phyloP scores from a whole-genome alignment of 1,139 yeast genomes.

The Kodamaea plutei region DNA sequence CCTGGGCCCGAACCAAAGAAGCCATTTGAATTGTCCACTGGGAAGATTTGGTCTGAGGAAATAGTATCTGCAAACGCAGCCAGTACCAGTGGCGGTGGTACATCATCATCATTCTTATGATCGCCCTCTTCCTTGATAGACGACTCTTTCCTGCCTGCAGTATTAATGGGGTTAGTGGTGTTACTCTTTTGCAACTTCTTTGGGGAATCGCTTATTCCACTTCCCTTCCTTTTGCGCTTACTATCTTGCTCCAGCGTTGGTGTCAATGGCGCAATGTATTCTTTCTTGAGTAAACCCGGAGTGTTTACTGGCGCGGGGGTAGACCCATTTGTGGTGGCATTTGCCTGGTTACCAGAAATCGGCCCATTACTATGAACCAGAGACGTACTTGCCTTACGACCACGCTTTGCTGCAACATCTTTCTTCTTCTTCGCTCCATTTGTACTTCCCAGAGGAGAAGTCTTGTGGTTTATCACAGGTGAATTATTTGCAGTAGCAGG shows the following conservation, averaged over 20 bases:
- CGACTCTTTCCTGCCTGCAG: slow-evolving; percentile 25
- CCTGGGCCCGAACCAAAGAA: slow-evolving; percentile 21
- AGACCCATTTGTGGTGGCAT: slow-evolving; percentile 9
- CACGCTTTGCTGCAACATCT: slow-evolving; percentile 29
- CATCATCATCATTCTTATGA: slow-evolving; percentile 16
- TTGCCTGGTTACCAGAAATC: slow-evolving; percentile 10
- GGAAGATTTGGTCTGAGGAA: slow-evolving; percentile 32
- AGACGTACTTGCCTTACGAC: slow-evolving; percentile 31
- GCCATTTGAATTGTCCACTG: slow-evolving; percentile 23
- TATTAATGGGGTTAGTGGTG: slow-evolving; percentile 14
- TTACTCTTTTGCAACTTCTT: slow-evolving; percentile 19
- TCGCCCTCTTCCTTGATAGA: slow-evolving; percentile 20
- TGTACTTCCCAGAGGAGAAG: slow-evolving; percentile 34
- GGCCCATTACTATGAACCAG: slow-evolving; percentile 6
- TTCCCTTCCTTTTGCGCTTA: slow-evolving; percentile 26
- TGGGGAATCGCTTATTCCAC: slow-evolving; percentile 29
- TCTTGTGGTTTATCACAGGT: slow-evolving; percentile 32
- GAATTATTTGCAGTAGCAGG: slow-evolving; percentile 27
- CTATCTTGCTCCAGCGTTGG: slow-evolving; percentile 39
- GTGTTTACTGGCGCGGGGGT: slow-evolving; percentile 20
- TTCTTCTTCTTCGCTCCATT: slow-evolving; percentile 20
- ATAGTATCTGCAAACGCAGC: slow-evolving; percentile 25
- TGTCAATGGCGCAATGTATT: slow-evolving; percentile 40
- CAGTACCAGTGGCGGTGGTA: slow-evolving; percentile 24
- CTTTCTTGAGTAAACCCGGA: slow-evolving; percentile 30